Evolutionary conservation across 352 stramenopile species (phyloP), one percentile per base, ranked within the genome.

Genomic region (Globisporangium paroecandrum): DNA sequence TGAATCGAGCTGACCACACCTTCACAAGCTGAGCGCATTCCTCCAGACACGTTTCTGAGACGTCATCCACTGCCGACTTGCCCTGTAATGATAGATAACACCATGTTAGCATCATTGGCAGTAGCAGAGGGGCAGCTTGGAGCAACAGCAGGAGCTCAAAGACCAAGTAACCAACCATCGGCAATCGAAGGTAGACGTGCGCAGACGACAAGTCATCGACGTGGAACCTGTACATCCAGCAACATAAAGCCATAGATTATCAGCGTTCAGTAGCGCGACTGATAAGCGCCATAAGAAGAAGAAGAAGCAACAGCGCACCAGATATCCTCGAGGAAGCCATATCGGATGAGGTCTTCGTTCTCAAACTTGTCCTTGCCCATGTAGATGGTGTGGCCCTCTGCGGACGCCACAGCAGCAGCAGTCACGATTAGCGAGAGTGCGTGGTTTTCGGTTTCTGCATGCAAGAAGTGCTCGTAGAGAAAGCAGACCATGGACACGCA

Each of bases 311-410:
- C 29, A 32, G 10, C 69, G 20, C 58, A 94, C 89, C 93, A 98
- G 64, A 99, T 93, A 78, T 99, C 97, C 71, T 98, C 93, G 15
- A 97, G 78, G 65, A 96, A 96, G 62, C 97, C 96, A 59, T 99
- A 99, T 69, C 97, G 97, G 69, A 99, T 99, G 58, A 99, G 83
- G 71, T 98, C 90, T 85, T 99, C 98, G 76, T 99, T 99, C 83
- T 99, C 98, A 72, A 97, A 98, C 82, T 99, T 99, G 86, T 99
- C 97, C 67, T 95, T 97, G 66, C 97, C 97, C 95, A 99, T 98
- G 79, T 98, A 99, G 54, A 98, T 96, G 41, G 79, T 95, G 67
- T 95, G 91, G 13, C 97, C 88, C 78, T 92, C 89, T 94, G 61
- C 43, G 20, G 5, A 20, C 12, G 13, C 29, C 29, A 20, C 38